Evolutionary conservation across 441 rosid genomes (phyloP), one percentile per base, ranked within the genome.

Genomic region (Raphanus hybrid): DNA sequence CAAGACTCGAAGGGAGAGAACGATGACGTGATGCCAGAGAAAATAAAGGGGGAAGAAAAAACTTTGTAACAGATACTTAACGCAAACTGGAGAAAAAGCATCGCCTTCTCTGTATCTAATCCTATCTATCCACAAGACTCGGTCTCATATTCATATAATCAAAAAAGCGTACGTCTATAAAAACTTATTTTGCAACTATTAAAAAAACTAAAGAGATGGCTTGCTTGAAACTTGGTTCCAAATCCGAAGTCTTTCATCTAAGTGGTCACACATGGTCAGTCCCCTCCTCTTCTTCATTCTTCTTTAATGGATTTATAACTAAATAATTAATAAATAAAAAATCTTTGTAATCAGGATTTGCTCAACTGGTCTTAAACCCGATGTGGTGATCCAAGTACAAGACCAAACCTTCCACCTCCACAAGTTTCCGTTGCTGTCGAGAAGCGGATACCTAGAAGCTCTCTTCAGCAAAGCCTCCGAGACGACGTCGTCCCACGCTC

Each of bases 351-450:
- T 79, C 82, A 95, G 99, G 98, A 64, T 82, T 43, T 90, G 95
- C 78, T 88, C 95, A 57, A 85, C 92, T 1, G 98, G 98, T 76
- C 95, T 95, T 75, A 87, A 92, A 48, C 89, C 96, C 3, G 99
- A 95, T 83, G 87, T 90, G 66, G 69, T 83, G 26, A 70, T 95
- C 75, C 92, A 95, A 80, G 90, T 91, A 11, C 89, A 85, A 65
- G 95, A 93, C 16, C 81, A 76, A 75, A 84, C 85, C 64, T 95
- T 91, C 80, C 90, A 89, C 79, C 89, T 95, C 37, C 99, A 95
- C 80, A 95, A 89, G 99, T 93, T 95, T 80, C 99, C 99, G 0
- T 75, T 95, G 89, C 85, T 95, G 62, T 93, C 97, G 15, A 87
- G 93, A 84, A 95, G 99, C 82, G 83, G 85, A 69, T 76, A 86